Evolutionary conservation across 305 asterid genomes (phyloP).

Genomic region (Fraxinus platypoda): DNA sequence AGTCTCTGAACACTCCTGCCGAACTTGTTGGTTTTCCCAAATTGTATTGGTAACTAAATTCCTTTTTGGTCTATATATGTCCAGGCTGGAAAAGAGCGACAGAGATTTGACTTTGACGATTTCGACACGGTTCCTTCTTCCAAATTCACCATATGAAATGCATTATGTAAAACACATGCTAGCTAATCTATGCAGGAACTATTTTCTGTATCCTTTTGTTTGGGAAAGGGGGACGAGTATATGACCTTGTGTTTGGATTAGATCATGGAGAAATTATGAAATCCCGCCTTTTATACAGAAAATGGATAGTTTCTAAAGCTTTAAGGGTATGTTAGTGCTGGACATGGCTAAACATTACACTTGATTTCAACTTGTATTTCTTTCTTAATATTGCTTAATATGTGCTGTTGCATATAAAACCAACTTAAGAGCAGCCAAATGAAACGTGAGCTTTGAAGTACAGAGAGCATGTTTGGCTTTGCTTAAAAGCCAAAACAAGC

Average conservation of each 20-base stretch:
- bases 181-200: not conserved
- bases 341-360: not conserved
- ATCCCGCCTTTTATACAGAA: not conserved
- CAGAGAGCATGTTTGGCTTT: not conserved
- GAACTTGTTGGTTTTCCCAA: not conserved
- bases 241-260: not conserved
- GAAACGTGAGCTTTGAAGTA: not conserved
- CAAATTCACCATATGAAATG: slow-evolving; percentile 62
- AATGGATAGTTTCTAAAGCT: not conserved
- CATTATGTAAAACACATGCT: not conserved
- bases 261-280: not conserved
- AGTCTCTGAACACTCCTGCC: not conserved
- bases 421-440: not conserved
- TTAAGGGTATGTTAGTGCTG: not conserved
- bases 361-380: not conserved
- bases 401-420: not conserved
- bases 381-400: not conserved
- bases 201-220: not conserved
- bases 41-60: not conserved
- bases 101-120: slow-evolving; percentile 86
- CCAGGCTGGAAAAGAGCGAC: slow-evolving; percentile 90
- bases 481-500: not conserved
- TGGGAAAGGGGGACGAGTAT: not conserved
- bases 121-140: slow-evolving; percentile 77
- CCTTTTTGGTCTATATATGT: not conserved